phyloP scores from a whole-genome alignment of 805 yeast species.

The Wickerhamiella occidentalis region DNA sequence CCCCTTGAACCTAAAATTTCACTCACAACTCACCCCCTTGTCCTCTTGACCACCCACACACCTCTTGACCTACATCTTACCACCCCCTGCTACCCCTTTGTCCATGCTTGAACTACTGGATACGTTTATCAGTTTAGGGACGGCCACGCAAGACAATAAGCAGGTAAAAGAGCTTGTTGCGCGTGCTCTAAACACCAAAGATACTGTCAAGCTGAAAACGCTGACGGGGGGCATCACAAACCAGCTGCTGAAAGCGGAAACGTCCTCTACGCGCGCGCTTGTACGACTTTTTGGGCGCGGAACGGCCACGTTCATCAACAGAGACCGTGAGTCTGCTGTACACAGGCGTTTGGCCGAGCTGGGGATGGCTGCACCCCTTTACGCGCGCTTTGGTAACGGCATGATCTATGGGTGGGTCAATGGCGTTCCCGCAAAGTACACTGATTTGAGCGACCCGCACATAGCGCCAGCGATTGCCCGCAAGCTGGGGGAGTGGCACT shows the following conservation, averaged over 20 bases:
- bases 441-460: conserved; percentile 38
- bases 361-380: conserved; percentile 54
- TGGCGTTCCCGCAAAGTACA: conserved; percentile 48
- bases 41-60: too few relatives aligned
- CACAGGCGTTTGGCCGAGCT: conserved; percentile 50
- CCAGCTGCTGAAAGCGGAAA: conserved; percentile 23
- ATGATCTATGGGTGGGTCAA: conserved; percentile 56
- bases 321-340: conserved; percentile 62
- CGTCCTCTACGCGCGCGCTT: conserved; percentile 25
- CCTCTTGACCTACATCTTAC: too few relatives aligned
- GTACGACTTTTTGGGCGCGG: conserved; percentile 68
- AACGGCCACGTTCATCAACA: conserved; percentile 56
- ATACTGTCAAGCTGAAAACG: conserved; percentile 18
- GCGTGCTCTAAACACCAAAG: not conserved
- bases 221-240: conserved; percentile 32
- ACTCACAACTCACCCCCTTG: too few relatives aligned
- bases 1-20: too few relatives aligned
- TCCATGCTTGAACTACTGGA: conserved; percentile 8
- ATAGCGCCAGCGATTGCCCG: conserved; percentile 50
- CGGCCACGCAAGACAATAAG: not conserved
- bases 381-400: conserved; percentile 60
- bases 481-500: conserved; percentile 62
- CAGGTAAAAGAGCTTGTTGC: not conserved
- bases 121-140: not conserved
- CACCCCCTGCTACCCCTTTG: not conserved